Evolutionary conservation across 2,329 filamentous ascomycete genomes (phyloP).

Genomic region (Cladosporium oxysporum): DNA sequence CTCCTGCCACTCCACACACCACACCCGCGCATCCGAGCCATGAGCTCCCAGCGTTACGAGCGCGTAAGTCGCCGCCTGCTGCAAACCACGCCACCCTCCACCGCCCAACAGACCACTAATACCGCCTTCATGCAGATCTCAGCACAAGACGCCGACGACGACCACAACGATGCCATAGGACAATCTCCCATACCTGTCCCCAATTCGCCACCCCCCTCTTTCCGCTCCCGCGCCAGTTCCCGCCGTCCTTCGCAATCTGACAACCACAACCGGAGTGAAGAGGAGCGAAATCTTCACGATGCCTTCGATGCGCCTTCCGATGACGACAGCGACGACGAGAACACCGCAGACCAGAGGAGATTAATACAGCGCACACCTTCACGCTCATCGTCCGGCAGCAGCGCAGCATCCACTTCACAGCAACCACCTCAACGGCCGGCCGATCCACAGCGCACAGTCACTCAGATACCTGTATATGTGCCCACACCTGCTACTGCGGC

Average conservation of each 20-base stretch:
- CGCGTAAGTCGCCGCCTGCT: constrained; percentile 30
- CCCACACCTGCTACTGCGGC: constrained; percentile 35
- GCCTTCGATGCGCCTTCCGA: constrained; percentile 72
- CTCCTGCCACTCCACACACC: background rate
- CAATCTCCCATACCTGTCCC: constrained; percentile 43
- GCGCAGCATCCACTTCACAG: constrained; percentile 11
- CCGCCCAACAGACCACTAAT: constrained; percentile 22
- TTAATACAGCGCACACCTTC: constrained; percentile 62
- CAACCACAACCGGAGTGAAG: constrained; percentile 55
- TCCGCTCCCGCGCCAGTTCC: constrained; percentile 80
- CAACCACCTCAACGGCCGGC: constrained; percentile 34
- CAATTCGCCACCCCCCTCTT: constrained; percentile 68
- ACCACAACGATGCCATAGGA: constrained; percentile 35
- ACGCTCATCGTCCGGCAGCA: constrained; percentile 5
- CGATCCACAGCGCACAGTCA: constrained; percentile 51
- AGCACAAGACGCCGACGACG: constrained; percentile 47
- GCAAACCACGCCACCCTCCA: constrained; percentile 19
- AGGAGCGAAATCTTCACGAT: constrained; percentile 83
- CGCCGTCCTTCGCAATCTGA: constrained; percentile 56
- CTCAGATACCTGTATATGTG: constrained; percentile 56
- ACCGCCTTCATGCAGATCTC: constrained; percentile 34
- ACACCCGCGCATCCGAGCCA: constrained; percentile 5
- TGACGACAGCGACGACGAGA: constrained; percentile 68
- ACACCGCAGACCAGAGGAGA: constrained; percentile 71
- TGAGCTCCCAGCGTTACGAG: constrained; percentile 22